Evolutionary conservation across 139 green algal species (phyloP), one percentile per base, ranked within the genome.

Genomic region (Zygnema circumcarinatum): DNA sequence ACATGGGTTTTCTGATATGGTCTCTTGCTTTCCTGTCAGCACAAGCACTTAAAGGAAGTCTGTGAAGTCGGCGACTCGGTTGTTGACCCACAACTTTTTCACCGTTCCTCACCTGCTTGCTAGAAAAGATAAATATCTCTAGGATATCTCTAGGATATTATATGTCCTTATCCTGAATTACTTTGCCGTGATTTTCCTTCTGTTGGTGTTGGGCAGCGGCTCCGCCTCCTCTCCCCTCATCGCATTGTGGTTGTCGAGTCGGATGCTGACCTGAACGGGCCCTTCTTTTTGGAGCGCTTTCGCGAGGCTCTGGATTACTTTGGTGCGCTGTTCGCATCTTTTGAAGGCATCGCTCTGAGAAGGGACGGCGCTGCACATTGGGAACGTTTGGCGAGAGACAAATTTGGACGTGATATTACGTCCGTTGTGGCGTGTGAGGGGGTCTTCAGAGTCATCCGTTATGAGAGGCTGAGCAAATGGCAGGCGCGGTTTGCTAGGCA

Each of bases 241-340:
- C 7, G 7, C 11, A 20, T 78, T 3, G 36, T 20, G 11, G 16
- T 78, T 22, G 3, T 11, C 11, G 69, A 78, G 69, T n/a, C 16
- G 35, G 36, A 78, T 16, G 7, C 11, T 11, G 69, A 78, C 16
- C 7, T 20, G 11, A 78, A 41, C 69, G 69, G 69, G 11, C 16
- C 16, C 69, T 78, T 78, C 36, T 78, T 78, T 16, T 25, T 78
- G 35, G 69, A 7, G 11, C 69, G 69, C 69, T 78, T 78, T 41
- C 3, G 16, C 3, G 69, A 41, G 11, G 69, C 69, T 25, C 35
- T 78, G 11, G 69, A 62, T 16, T 62, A n/a, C 16, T 62, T 62
- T 25, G 7, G 47, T 16, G 16, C 7, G 47, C 47, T 7, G 7
- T 16, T 62, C 16, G 47, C 7, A 62, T 16, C 16, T 16, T 7